Evolutionary conservation across 768 basidiomycete genomes (phyloP).

Genomic region (Psilocybe cubensis): DNA sequence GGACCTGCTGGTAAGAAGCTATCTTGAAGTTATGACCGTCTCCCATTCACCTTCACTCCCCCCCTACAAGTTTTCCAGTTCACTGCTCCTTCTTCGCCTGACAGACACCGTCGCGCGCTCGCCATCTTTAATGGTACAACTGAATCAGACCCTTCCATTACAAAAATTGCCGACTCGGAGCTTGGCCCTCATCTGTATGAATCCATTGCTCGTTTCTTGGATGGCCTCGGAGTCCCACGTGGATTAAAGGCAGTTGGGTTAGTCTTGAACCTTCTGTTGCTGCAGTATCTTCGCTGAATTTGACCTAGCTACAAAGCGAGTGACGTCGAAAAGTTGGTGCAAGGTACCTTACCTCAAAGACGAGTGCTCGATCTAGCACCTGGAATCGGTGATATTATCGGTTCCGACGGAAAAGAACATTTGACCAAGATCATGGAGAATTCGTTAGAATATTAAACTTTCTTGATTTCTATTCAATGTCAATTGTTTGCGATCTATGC

Average conservation of each 20-base stretch:
- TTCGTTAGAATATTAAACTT: slow-evolving; percentile 76
- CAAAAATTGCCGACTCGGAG: slow-evolving; percentile 76
- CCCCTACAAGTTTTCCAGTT: slow-evolving; percentile 79
- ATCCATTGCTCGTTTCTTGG: slow-evolving; percentile 87
- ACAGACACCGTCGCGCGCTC: slow-evolving; percentile 87
- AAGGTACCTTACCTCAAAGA: slow-evolving; percentile 91
- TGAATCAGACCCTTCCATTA: slow-evolving; percentile 69
- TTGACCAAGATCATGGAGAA: slow-evolving; percentile 79
- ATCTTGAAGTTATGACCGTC: background rate
- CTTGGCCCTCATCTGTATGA: slow-evolving; percentile 82
- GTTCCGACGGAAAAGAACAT: slow-evolving; percentile 83
- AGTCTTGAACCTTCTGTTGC: slow-evolving; percentile 11
- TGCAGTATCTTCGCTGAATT: background rate
- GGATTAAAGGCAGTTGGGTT: slow-evolving; percentile 82
- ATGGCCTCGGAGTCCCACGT: slow-evolving; percentile 81
- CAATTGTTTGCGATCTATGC: background rate
- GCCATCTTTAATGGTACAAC: slow-evolving; percentile 78
- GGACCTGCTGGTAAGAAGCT: slow-evolving; percentile 72
- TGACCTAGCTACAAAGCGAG: slow-evolving; percentile 55
- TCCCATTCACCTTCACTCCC: background rate
- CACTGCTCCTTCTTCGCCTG: slow-evolving; percentile 91
- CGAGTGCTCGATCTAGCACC: slow-evolving; percentile 94
- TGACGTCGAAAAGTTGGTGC: slow-evolving; percentile 78
- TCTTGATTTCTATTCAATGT: background rate
- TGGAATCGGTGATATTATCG: slow-evolving; percentile 81